These are phyloP conservation scores for Russula earlei DNA, from an alignment of 768 basidiomycete species.

Conservation along the genomic window DNA sequence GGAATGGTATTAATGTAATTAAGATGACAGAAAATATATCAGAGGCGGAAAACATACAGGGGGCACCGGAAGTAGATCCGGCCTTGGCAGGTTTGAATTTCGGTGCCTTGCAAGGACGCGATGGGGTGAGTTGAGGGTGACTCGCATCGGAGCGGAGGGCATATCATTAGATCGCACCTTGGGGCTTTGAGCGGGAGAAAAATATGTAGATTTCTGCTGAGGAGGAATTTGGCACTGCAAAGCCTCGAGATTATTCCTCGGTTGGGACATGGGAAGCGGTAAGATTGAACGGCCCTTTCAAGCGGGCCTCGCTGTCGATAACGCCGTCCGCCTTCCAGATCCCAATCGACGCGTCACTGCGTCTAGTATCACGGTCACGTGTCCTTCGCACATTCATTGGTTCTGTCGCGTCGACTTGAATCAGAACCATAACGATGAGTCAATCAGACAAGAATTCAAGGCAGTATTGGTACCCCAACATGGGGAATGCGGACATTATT, in stretches of 20 bases:
- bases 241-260: constrained; percentile 20
- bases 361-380: constrained; percentile 1
- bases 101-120: neutral
- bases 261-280: constrained; percentile 17
- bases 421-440: neutral
- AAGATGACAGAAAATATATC: neutral
- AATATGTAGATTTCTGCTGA: constrained; percentile 9
- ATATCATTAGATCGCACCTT: constrained; percentile 9
- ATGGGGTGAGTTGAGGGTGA: neutral
- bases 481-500: constrained; percentile 56
- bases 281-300: neutral
- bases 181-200: constrained; percentile 3
- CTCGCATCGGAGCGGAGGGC: neutral
- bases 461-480: constrained; percentile 54
- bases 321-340: no score
- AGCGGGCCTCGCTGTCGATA: constrained; percentile 3
- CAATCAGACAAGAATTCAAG: constrained; percentile 11
- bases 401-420: no score
- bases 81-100: constrained; percentile 21
- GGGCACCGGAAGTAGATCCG: neutral
- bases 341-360: constrained; percentile 1
- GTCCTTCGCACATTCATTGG: neutral
- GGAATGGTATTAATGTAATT: neutral
- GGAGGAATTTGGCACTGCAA: constrained; percentile 13
- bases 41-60: neutral